Conservation (phyloP, 2,329 filamentous ascomycete species). For the Sporothrix variecibatus region DNA sequence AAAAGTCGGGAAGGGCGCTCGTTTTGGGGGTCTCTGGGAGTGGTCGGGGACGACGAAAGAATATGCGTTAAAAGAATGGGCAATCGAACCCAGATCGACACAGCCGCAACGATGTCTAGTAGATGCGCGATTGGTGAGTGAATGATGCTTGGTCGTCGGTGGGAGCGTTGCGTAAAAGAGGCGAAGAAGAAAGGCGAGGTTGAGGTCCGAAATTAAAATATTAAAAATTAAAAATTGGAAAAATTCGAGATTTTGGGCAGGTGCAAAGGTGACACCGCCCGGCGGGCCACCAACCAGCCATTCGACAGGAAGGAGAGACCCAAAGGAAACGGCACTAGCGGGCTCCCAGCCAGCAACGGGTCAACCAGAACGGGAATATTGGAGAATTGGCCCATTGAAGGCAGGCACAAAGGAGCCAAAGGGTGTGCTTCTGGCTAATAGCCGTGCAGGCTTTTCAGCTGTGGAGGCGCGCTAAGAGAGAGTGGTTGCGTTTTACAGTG, state of each 20-base stretch:
- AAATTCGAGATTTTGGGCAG: conserved; percentile 23
- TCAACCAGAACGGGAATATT: conserved; percentile 2
- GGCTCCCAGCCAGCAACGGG: not conserved
- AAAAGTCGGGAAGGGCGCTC: not conserved
- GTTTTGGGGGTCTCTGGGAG: not conserved
- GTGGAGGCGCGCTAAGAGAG: conserved; percentile 16
- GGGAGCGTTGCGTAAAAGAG: not conserved
- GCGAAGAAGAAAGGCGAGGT: not conserved
- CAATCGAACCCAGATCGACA: not conserved
- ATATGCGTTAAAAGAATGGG: not conserved
- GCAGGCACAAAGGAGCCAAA: conserved; percentile 4
- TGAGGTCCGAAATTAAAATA: conserved; percentile 20
- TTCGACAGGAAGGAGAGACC: not conserved
- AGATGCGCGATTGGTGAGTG: conserved; percentile 4
- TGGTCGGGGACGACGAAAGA: not conserved
- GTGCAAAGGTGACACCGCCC: conserved; percentile 16
- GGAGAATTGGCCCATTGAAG: not conserved
- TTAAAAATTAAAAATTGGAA: conserved; percentile 18
- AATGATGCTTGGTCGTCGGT: conserved; percentile 3
- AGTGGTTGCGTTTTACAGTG: conserved; percentile 17
- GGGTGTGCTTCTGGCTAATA: not conserved
- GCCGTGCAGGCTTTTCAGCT: conserved; percentile 15
- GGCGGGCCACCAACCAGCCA: conserved; percentile 15
- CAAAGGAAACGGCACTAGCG: conserved; percentile 13
- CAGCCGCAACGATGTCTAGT: not conserved